phyloP scores from a whole-genome alignment of 495 filamentous ascomycete genomes.

The Chaetomium cochliodes region DNA sequence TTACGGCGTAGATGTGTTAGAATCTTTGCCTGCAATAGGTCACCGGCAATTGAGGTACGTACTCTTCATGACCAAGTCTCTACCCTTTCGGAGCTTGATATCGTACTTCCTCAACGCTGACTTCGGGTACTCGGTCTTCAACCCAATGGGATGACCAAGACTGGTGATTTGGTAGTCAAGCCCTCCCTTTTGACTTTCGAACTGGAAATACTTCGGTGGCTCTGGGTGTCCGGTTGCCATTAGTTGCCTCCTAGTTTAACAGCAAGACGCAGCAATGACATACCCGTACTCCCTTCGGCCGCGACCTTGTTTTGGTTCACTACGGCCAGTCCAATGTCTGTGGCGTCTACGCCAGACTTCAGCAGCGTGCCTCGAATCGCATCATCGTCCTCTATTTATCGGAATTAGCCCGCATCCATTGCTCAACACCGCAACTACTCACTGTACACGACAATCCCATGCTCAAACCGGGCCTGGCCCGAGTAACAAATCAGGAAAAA shows the following conservation, averaged over 20 bases:
- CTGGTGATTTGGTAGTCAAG: constrained; percentile 40
- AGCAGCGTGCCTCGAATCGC: constrained; percentile 34
- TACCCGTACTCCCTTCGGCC: constrained; percentile 1
- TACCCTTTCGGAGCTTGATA: constrained; percentile 40
- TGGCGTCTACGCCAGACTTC: constrained; percentile 22
- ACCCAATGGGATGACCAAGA: constrained; percentile 38
- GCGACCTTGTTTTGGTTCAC: constrained; percentile 28
- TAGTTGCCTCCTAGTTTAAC: no score
- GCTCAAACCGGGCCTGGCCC: constrained; percentile 40
- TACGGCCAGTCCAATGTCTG: constrained; percentile 26
- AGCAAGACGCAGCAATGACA: no score
- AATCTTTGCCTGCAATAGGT: neutral
- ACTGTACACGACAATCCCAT: constrained; percentile 46
- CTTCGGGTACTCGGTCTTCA: constrained; percentile 35
- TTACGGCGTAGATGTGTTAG: neutral
- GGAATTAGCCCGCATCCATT: neutral
- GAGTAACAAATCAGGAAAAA: constrained; percentile 48
- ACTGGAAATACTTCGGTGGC: constrained; percentile 35
- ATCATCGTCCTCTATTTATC: constrained; percentile 40
- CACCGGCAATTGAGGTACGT: no score
- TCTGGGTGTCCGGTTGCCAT: constrained; percentile 5
- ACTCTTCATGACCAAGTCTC: constrained; percentile 37
- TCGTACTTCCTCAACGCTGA: constrained; percentile 38
- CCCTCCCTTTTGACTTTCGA: constrained; percentile 29
- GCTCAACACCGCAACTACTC: constrained; percentile 4